Evolutionary conservation across 805 yeast species (phyloP).

Genomic region (Saccharomycopsis guyanensis): DNA sequence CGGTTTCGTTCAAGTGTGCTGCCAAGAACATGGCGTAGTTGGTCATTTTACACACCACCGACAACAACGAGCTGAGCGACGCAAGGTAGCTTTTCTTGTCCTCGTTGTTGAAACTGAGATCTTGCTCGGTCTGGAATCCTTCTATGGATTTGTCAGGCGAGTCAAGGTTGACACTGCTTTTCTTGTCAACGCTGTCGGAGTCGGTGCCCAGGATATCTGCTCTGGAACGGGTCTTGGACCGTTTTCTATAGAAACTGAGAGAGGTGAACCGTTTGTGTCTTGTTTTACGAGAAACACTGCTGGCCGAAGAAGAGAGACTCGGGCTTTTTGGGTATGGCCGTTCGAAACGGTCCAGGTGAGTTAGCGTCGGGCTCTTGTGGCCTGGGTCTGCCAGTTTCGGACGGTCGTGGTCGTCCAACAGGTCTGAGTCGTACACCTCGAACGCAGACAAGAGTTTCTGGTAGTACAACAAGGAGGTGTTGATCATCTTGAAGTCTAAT

Average conservation of each 20-base stretch:
- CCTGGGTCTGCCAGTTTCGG: not conserved
- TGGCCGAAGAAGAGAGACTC: not conserved
- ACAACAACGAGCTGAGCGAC: conserved; percentile 10
- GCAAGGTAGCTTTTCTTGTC: conserved; percentile 12
- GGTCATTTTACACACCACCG: conserved; percentile 13
- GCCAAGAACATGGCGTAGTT: conserved; percentile 14
- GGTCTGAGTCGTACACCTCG: conserved; percentile 14
- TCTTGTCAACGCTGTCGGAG: not conserved
- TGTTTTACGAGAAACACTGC: not conserved
- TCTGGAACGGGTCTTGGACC: not conserved
- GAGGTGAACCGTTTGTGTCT: conserved; percentile 14
- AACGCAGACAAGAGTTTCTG: conserved; percentile 16
- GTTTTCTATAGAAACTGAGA: conserved; percentile 7
- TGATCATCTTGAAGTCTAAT: conserved; percentile 2
- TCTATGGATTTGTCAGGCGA: not conserved
- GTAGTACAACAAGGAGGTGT: conserved; percentile 17
- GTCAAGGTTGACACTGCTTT: not conserved
- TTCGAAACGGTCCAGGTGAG: too few relatives aligned
- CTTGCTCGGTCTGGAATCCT: not conserved
- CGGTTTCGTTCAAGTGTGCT: not conserved
- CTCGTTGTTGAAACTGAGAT: not conserved
- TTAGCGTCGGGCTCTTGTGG: conserved; percentile 2
- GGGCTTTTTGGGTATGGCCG: not conserved
- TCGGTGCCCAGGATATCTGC: not conserved
- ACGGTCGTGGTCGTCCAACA: not conserved